Conservation (phyloP, 78 protist species). For the slime mould (Dictyostelium discoideum) region dicty_2.7 NC_007088.5:3064001-3064500, state of each 20-base stretch:
- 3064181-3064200: neutral
- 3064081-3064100: neutral
- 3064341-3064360: neutral
- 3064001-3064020: neutral
- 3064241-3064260: no score
- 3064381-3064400: neutral
- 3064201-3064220: neutral
- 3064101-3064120: no score
- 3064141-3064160: neutral
- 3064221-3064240: no score
- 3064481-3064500: no score
- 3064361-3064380: neutral
- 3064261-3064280: neutral
- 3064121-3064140: neutral
- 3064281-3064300: neutral
- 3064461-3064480: neutral
- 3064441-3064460: neutral
- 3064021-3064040: neutral
- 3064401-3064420: neutral
- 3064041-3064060: no score
- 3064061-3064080: neutral
- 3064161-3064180: neutral
- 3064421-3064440: neutral
- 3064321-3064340: no score
- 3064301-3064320: neutral